Evolutionary conservation across 2,329 filamentous ascomycete genomes (phyloP).

Genomic region (Cladosporium austrohemisphaericum): DNA sequence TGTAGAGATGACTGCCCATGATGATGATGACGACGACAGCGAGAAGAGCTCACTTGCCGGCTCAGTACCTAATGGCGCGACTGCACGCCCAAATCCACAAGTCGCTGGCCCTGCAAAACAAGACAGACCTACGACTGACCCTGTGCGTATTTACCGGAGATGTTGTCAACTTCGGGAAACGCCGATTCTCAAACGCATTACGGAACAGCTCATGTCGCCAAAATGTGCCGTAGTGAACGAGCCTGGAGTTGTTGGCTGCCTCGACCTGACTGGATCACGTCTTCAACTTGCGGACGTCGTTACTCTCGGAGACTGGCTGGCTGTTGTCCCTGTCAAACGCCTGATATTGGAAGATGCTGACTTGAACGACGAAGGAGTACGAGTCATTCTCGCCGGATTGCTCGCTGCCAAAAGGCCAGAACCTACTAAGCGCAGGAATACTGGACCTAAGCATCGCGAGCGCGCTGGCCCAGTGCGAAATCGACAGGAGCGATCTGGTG

Average conservation of each 20-base stretch:
- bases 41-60: slow-evolving; percentile 11
- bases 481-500: slow-evolving; percentile 55
- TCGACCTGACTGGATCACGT: slow-evolving; percentile 81
- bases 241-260: slow-evolving; percentile 72
- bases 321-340: slow-evolving; percentile 85
- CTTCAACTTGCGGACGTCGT: slow-evolving; percentile 79
- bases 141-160: slow-evolving; percentile 84
- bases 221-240: slow-evolving; percentile 60
- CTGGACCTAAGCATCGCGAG: slow-evolving; percentile 27
- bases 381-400: slow-evolving; percentile 81
- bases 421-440: slow-evolving; percentile 28
- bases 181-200: slow-evolving; percentile 85
- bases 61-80: background rate
- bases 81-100: slow-evolving; percentile 24
- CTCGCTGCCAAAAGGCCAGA: slow-evolving; percentile 71
- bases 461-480: slow-evolving; percentile 19
- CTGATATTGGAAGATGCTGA: slow-evolving; percentile 83
- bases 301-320: slow-evolving; percentile 89
- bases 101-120: slow-evolving; percentile 50
- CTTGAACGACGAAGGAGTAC: slow-evolving; percentile 78
- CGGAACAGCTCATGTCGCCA: slow-evolving; percentile 74
- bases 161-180: slow-evolving; percentile 94
- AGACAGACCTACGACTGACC: slow-evolving; percentile 78
- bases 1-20: slow-evolving; percentile 73
- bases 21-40: slow-evolving; percentile 56